phyloP scores from a whole-genome alignment of 2,329 filamentous ascomycete species.

The Pseudodiploospora longispora region DNA sequence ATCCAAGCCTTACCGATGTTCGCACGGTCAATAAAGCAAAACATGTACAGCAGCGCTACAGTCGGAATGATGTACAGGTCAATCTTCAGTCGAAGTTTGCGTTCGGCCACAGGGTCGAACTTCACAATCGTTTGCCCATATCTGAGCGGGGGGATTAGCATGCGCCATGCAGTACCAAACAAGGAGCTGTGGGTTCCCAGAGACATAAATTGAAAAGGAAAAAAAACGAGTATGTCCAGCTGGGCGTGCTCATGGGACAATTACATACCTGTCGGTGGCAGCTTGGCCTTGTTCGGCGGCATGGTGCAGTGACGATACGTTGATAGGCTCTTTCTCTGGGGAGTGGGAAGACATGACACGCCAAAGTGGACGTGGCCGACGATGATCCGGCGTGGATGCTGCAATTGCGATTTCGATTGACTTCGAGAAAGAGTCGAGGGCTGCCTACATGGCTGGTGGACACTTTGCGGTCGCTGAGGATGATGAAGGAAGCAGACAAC shows the following conservation, averaged over 20 bases:
- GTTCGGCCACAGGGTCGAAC: constrained; percentile 51
- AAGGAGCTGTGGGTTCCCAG: not conserved
- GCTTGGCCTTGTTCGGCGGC: constrained; percentile 35
- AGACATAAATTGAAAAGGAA: not conserved
- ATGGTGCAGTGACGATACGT: constrained; percentile 8
- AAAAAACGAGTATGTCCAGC: not conserved
- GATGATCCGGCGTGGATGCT: too few relatives aligned
- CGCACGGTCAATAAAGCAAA: constrained; percentile 68
- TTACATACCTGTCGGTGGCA: constrained; percentile 37
- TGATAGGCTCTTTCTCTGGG: not conserved
- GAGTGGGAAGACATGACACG: too few relatives aligned
- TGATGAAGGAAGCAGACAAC: too few relatives aligned
- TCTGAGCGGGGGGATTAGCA: constrained; percentile 16
- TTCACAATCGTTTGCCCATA: constrained; percentile 41
- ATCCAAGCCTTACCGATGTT: constrained; percentile 50
- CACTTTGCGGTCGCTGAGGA: too few relatives aligned
- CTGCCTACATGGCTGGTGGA: too few relatives aligned
- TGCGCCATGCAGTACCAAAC: not conserved
- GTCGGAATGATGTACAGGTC: constrained; percentile 59
- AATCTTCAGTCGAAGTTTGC: constrained; percentile 53
- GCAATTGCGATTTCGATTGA: too few relatives aligned
- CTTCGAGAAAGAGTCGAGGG: too few relatives aligned
- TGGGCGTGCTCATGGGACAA: not conserved
- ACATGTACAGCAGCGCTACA: constrained; percentile 58
- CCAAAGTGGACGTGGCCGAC: too few relatives aligned